Conservation (phyloP, 192 early-diverging fungal genomes). For the Mortierella claussenii region DNA sequence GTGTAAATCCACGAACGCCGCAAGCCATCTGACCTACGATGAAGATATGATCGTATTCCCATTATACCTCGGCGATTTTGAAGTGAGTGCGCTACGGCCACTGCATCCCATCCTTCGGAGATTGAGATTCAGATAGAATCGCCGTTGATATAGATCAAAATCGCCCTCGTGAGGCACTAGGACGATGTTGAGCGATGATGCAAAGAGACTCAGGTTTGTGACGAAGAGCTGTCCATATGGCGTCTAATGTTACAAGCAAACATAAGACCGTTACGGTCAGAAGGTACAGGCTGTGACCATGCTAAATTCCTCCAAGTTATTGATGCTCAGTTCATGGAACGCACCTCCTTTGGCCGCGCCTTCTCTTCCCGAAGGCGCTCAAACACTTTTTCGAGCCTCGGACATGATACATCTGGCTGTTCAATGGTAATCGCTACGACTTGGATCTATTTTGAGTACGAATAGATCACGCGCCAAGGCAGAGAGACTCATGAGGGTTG, state of each 20-base stretch:
- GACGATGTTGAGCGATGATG: conserved; percentile 61
- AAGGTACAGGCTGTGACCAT: no score
- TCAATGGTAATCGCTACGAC: conserved; percentile 29
- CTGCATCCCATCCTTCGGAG: conserved; percentile 61
- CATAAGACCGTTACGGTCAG: no score
- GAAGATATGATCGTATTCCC: background rate
- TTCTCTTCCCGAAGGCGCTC: conserved; percentile 27
- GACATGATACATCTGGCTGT: conserved; percentile 31
- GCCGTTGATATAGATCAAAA: conserved; percentile 56
- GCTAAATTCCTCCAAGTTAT: no score
- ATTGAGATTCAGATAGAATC: conserved; percentile 63
- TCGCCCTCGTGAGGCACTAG: conserved; percentile 58
- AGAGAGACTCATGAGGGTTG: no score
- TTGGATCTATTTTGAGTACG: conserved; percentile 26
- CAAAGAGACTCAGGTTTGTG: conserved; percentile 57
- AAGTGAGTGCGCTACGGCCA: conserved; percentile 62
- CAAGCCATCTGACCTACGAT: background rate
- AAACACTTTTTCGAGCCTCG: conserved; percentile 43
- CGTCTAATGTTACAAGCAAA: no score
- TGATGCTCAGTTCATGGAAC: no score
- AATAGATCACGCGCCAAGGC: no score
- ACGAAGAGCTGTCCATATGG: conserved; percentile 58
- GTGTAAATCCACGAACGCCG: no score
- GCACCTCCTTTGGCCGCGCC: conserved; percentile 42
- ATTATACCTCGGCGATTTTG: conserved; percentile 55